Base-by-base conservation (phyloP, 2,329 filamentous ascomycete genomes). In the Escovopsis sp. region DNA sequence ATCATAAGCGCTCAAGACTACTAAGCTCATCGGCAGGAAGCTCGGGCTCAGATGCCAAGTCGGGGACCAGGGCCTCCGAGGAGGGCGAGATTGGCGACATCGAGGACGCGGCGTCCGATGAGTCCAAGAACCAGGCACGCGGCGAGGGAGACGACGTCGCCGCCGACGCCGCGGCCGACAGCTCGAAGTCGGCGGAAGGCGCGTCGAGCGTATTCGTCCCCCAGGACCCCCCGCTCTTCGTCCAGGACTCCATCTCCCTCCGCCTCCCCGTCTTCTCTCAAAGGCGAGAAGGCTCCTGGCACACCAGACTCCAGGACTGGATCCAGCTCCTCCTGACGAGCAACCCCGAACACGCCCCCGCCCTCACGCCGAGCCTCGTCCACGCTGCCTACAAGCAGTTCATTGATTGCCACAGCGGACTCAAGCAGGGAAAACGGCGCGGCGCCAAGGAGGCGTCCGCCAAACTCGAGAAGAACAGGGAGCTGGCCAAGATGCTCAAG, bases 251-350 rank as follows among this genome's bases (percentile, higher is more conserved):
- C 10, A 15, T 47, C 30, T 45, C 45, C 26, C 54, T 60, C 38
- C 50, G 49, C 33, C 46, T 62, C 8, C 59, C 59, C 6, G 48
- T 45, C 7, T 49, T 59, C 33, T 33, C 53, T 4, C 41, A 51
- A 8, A 54, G 51, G 37, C 51, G 51, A 23, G 49, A 55, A 12
- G 57, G 57, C 9, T 56, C 58, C 4, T 64, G 61, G 61, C 45
- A 48, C n/a, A 48, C 48, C n/a, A 50, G 60, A 39, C 57, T 63
- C 43, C 53, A 56, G 39, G 56, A 58, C 40, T 64, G 61, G 61
- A 48, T 53, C 26, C 51, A 52, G 12, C 50, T 53, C 5, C 60
- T 65, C 33, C 53, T 48, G 40, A 38, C 44, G 3, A 45, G 46
- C 42, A 63, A 63, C 41, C 34, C 40, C 11, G 45, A 50, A 5